Evolutionary conservation across 257 asterid species (phyloP), one percentile per base, ranked within the genome.

Genomic region (Cinchona pubescens): DNA sequence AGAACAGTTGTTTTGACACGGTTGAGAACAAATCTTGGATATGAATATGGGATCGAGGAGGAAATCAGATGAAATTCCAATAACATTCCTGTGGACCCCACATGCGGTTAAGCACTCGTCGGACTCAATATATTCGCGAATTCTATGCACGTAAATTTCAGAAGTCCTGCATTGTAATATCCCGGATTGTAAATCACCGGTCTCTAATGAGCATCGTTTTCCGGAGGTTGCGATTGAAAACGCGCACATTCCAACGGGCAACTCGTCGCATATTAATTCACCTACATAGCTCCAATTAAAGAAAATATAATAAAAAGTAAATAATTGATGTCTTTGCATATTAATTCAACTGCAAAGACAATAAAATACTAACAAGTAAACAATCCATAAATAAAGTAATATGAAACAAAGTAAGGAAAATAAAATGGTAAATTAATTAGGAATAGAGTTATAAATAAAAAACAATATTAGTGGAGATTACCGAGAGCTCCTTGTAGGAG

Each of bases 41-140:
- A 85, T 70, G 83, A 90, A 93, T n/a, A 71, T 80, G 7, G 90
- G 74, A 0, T 88, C 55, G 34, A 90, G 79, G 56, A 92, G 85
- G 59, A 91, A 86, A 45, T 92, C 98, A 23, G 98, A 89, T 37
- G 98, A 93, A 16, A 93, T 91, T 3, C 98, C 98, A 74, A 88
- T 79, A 71, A 45, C 78, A 2, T 70, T 71, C 37, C 97, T 88
- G 67, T 89, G 92, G 2, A 71, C 82, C 5, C 97, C 97, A 43
- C 98, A 89, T 0, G 89, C 87, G 14, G n/a, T 51, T 13, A 92
- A 86, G 38, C 97, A 92, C 32, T 76, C 71, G 25, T 89, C 97
- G 8, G 85, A 80, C 90, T 92, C 98, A 25, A 92, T 69, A 82
- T 85, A 69, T 56, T 92, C 96, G 10, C 83, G 46, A 67, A 91